Conservation (phyloP, 129 eudicot genomes). For the Sambucus nigra region DNA sequence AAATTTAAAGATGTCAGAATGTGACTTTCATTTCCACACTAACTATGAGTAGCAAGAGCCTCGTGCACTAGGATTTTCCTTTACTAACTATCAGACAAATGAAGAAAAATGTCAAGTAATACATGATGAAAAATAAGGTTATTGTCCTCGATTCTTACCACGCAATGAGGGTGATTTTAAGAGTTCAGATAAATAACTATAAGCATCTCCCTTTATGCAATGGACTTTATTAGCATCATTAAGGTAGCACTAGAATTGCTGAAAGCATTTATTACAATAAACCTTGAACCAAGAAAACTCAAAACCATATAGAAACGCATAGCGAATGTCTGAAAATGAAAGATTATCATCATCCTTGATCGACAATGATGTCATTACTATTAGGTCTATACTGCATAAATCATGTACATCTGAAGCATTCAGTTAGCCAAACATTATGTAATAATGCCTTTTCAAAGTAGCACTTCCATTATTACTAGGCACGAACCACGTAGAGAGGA, state of each 20-base stretch:
- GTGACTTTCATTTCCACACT: too few relatives aligned
- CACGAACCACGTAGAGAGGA: background rate
- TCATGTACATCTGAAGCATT: constrained; percentile 2
- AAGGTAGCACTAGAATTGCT: background rate
- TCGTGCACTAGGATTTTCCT: too few relatives aligned
- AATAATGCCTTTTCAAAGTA: background rate
- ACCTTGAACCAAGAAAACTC: constrained; percentile 11
- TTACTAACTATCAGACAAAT: too few relatives aligned
- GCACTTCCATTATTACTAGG: background rate
- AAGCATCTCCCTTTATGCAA: background rate
- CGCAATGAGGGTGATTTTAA: too few relatives aligned
- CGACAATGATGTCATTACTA: constrained; percentile 7
- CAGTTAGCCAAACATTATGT: background rate
- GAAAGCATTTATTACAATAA: background rate
- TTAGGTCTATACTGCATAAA: constrained; percentile 7
- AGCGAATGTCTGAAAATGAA: constrained; percentile 6
- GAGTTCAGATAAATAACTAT: background rate
- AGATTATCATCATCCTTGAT: background rate
- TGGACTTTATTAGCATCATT: background rate
- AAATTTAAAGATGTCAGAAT: too few relatives aligned
- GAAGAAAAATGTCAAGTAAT: too few relatives aligned
- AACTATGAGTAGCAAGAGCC: too few relatives aligned
- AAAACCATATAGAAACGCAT: constrained; percentile 14
- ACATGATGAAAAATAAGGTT: too few relatives aligned
- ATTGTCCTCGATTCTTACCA: too few relatives aligned